Base-by-base conservation (phyloP, 2,329 filamentous ascomycete genomes). In the Emergomyces africanus region DNA sequence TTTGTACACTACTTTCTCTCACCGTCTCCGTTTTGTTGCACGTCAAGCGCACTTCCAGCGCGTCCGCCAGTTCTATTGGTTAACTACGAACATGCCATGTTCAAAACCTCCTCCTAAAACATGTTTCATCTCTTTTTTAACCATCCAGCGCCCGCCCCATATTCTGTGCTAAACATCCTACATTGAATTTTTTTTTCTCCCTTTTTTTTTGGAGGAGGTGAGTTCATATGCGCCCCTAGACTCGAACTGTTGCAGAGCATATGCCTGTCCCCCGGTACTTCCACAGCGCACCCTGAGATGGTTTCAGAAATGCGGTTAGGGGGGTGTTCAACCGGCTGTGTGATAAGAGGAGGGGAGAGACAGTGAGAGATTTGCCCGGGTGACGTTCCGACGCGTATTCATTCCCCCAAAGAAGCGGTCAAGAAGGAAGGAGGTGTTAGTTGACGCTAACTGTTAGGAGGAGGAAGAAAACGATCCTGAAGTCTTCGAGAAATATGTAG, bases 111-210 rank as follows among this genome's bases (percentile, higher is more conserved):
- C 30, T 30, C 30, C 3, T 28, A 44, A 58, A 61, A 59, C 51
- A 53, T 56, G 59, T 61, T 61, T 61, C 59, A 59, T 57, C 57
- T 23, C 30, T n/a, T n/a, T n/a, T n/a, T n/a, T n/a, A n/a, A n/a
- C n/a, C n/a, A n/a, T n/a, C n/a, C n/a, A n/a, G n/a, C n/a, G n/a
- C n/a, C n/a, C n/a, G n/a, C n/a, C n/a, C n/a, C n/a, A n/a, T n/a
- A n/a, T n/a, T n/a, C n/a, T n/a, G n/a, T 57, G 35, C 14, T 42
- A n/a, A 50, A 10, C 1, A 50, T 1, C 3, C 18, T 50, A n/a
- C 23, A 15, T 48, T 25, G 33, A 8, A 10, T 35, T 30, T 6
- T 30, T 6, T 6, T 3, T 30, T 30, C 30, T 30, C 6, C 6
- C 30, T 30, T 30, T 30, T 30, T 30, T 30, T n/a, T n/a, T n/a